Evolutionary conservation across 805 yeast genomes (phyloP).

Genomic region (Blastobotrys parvus): DNA sequence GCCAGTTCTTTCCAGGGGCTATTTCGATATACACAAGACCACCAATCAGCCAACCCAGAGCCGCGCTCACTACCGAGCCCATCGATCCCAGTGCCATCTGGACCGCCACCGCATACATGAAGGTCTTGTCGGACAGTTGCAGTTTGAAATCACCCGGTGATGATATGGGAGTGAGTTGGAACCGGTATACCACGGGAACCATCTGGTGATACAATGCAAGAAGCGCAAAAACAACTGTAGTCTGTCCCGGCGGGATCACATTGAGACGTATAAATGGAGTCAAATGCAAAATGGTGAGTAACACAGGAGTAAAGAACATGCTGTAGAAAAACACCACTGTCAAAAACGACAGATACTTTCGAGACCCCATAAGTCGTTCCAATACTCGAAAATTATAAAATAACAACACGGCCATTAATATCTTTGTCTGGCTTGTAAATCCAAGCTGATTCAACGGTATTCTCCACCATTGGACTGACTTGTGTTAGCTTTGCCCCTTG

Average conservation of each 20-base stretch:
- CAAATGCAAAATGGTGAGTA: constrained; percentile 11
- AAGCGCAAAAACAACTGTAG: constrained; percentile 28
- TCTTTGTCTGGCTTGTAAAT: constrained; percentile 30
- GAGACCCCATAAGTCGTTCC: constrained; percentile 33
- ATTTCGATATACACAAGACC: constrained; percentile 29
- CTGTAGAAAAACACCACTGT: constrained; percentile 18
- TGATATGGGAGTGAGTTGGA: constrained; percentile 24
- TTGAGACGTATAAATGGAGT: constrained; percentile 10
- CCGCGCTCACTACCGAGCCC: constrained; percentile 22
- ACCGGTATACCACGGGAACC: constrained; percentile 35
- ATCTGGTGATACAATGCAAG: constrained; percentile 30
- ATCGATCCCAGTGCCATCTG: constrained; percentile 28
- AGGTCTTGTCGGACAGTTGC: constrained; percentile 30
- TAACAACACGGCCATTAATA: constrained; percentile 28
- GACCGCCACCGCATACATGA: constrained; percentile 27
- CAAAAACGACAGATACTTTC: constrained; percentile 27
- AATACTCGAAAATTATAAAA: constrained; percentile 32
- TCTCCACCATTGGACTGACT: constrained; percentile 28
- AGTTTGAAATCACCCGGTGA: constrained; percentile 8
- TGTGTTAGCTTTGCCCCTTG: neutral
- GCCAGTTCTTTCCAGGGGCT: constrained; percentile 34
- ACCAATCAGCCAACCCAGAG: constrained; percentile 33
- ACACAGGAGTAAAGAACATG: constrained; percentile 16
- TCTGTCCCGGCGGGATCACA: constrained; percentile 30
- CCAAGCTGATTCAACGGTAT: constrained; percentile 25